Evolutionary conservation across 1,284 basidiomycete species (phyloP), one percentile per base, ranked within the genome.

Genomic region (Ceratobasidium sp.): DNA sequence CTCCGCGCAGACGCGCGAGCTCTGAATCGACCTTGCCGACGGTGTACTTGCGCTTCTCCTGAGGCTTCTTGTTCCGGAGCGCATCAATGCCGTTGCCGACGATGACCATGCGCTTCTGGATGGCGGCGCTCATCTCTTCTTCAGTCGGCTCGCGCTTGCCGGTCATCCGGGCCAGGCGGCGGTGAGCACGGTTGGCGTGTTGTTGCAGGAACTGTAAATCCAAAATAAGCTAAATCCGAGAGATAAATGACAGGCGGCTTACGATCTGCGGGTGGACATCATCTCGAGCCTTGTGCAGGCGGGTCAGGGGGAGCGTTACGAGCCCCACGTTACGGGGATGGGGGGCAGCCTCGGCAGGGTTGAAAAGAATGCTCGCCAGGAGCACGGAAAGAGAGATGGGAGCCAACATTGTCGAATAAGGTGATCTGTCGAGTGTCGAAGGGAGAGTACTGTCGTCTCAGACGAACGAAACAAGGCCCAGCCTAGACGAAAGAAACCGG

Each of bases 141-240:
- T 85, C 81, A 1, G 88, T 89, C 9, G 78, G 82, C 16, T 81
- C 80, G 53, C 85, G 85, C 52, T 55, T 69, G 21, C 89, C 87
- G 8, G 85, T 87, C 87, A 93, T 90, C 70, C 84, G 88, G 3
- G 91, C 90, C 72, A 88, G 83, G 71, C 92, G 89, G 72, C 84
- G 85, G 72, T 86, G 82, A 70, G 85, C 84, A 64, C 87, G 86
- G 80, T 92, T 92, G 74, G 90, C 85, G 77, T 89, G 84, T 80
- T 90, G 91, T 79, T 92, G 91, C 55, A 89, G 80, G 71, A 85
- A 80, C 91, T 92, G 77, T 46, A 48, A 53, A 48, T 6, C 8
- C 6, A 41, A 21, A 62, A 41, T 62, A 3, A 65, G 50, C 52
- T 36, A 36, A 14, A 32, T 32, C 58, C n/a, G 23, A 18, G 41